A percentile compares a stretch with the other conserved stretches of the same genome.
phyloP scores from a whole-genome alignment of 1,139 yeast species.

The Zygoascus sp. region DNA sequence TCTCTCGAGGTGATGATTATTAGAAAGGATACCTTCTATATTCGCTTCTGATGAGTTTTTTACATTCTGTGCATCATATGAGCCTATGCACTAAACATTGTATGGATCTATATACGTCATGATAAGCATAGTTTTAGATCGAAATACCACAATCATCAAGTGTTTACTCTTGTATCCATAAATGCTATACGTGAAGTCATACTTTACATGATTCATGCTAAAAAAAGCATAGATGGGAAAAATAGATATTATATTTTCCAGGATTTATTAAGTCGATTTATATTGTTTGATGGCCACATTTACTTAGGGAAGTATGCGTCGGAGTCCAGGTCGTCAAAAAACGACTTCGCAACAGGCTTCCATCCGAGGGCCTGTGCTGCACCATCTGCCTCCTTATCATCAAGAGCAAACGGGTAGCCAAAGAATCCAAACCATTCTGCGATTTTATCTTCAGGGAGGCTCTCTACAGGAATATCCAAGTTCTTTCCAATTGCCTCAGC shows the following conservation, averaged over 20 bases:
- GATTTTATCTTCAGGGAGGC: not conserved
- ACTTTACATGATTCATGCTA: too few species aligned
- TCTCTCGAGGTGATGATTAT: conserved; percentile 89
- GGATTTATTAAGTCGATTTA: not conserved
- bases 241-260: too few species aligned
- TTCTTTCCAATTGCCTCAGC: not conserved
- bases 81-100: too few species aligned
- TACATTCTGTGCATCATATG: too few species aligned
- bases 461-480: not conserved
- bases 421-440: not conserved
- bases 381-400: not conserved
- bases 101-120: too few species aligned
- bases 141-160: too few species aligned
- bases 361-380: not conserved
- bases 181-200: too few species aligned
- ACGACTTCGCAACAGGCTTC: not conserved
- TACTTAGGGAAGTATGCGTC: conserved; percentile 5
- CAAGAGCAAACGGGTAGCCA: not conserved
- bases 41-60: too few species aligned
- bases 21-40: not conserved
- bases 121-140: too few species aligned
- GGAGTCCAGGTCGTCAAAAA: not conserved
- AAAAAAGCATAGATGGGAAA: too few species aligned
- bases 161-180: too few species aligned
- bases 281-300: too few species aligned